Conservation (phyloP, 805 yeast species). For the Candida nemodendra region DNA sequence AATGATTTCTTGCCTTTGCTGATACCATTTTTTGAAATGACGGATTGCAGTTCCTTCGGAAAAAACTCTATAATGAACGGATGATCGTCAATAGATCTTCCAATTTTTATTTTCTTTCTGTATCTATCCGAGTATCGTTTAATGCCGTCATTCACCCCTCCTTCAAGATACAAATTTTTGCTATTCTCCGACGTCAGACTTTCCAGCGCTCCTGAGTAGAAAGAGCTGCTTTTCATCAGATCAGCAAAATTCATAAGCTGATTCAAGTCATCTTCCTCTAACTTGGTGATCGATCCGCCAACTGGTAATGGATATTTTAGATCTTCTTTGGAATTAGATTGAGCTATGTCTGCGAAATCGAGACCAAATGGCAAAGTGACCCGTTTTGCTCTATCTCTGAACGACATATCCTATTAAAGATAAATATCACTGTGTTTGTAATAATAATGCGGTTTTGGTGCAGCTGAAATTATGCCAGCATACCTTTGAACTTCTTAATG, state of each 20-base stretch:
- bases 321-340: slow-evolving; percentile 35
- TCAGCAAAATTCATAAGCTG: slow-evolving; percentile 55
- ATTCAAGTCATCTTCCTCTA: slow-evolving; percentile 52
- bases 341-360: slow-evolving; percentile 58
- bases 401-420: no score
- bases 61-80: slow-evolving; percentile 70
- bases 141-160: slow-evolving; percentile 62
- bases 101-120: slow-evolving; percentile 65
- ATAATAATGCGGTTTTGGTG: no score
- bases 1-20: slow-evolving; percentile 50
- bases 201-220: slow-evolving; percentile 55
- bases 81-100: slow-evolving; percentile 72
- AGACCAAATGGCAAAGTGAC: slow-evolving; percentile 66
- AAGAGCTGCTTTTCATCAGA: slow-evolving; percentile 62
- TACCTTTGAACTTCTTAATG: no score
- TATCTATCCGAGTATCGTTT: slow-evolving; percentile 81
- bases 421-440: no score
- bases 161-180: slow-evolving; percentile 35
- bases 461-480: no score
- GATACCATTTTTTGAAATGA: slow-evolving; percentile 57
- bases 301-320: slow-evolving; percentile 56
- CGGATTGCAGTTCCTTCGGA: slow-evolving; percentile 73
- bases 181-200: slow-evolving; percentile 20
- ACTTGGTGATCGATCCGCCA: slow-evolving; percentile 52
- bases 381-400: slow-evolving; percentile 47